Evolutionary conservation across 495 filamentous ascomycete genomes (phyloP), one percentile per base, ranked within the genome.

Genomic region (Penicillium parvum): DNA sequence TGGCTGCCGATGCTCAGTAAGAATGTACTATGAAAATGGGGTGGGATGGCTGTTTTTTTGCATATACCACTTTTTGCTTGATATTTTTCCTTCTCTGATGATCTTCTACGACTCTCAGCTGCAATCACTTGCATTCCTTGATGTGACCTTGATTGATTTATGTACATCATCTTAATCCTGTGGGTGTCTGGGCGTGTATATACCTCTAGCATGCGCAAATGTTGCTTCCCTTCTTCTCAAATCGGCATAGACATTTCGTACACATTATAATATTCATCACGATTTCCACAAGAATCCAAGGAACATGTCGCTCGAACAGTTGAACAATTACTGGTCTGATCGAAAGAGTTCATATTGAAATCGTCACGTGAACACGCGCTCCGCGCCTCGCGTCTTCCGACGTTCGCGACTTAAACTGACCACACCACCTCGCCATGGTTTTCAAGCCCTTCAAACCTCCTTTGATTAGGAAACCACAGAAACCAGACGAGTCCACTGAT

Each of bases 381-480:
- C 22, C 43, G 28, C 46, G 37, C 27, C 17, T 42, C 35, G 46
- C 45, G 53, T 37, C 42, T 42, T 42, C 27, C 43, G 43, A 28
- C 34, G 14, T 36, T 35, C 40, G 23, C 23, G 23, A 42, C 42
- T 33, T 20, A 18, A 40, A 40, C 11, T 30, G 12, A n/a, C n/a
- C n/a, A n/a, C n/a, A n/a, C n/a, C 41, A 37, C 15, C 23, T 34
- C 59, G 49, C 40, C 46, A 73, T 73, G 69, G 66, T 68, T 42
- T 73, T 70, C 52, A 73, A 71, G 38, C 69, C 69, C 1, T 73
- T 73, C 39, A 69, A 64, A 26, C 58, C 69, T 46, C 69, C 63
- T 55, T 58, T 63, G 23, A 69, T 70, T 28, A 65, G 61, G 58
- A 71, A 67, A 14, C 48, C 54, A 8, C 22, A 45, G 8, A 5